Conservation (phyloP, 768 basidiomycete species). For the Boletus fagicola region DNA sequence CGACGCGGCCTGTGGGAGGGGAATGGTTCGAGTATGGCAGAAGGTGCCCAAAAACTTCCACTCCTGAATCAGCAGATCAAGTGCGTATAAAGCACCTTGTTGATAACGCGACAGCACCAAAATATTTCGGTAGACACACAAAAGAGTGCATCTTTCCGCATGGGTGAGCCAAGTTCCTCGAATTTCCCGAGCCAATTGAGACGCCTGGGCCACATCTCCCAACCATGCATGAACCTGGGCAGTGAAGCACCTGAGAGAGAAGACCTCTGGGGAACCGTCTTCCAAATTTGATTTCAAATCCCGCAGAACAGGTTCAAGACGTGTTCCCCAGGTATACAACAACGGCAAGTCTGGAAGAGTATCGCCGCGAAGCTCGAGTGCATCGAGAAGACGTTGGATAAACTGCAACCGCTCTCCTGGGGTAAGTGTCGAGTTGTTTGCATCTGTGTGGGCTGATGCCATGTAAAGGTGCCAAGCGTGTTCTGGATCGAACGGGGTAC, state of each 20-base stretch:
- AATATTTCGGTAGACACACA: constrained; percentile 38
- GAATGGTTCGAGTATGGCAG: constrained; percentile 7
- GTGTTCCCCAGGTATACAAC: constrained; percentile 37
- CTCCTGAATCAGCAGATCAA: constrained; percentile 42
- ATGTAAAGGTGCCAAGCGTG: constrained; percentile 42
- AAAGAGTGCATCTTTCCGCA: constrained; percentile 22
- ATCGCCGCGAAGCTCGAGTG: constrained; percentile 16
- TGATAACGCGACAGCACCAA: constrained; percentile 36
- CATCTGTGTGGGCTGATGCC: constrained; percentile 4
- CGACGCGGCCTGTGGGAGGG: constrained; percentile 16
- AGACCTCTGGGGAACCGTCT: constrained; percentile 17
- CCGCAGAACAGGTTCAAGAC: constrained; percentile 36
- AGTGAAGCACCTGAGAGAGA: constrained; percentile 29
- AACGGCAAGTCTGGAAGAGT: constrained; percentile 17
- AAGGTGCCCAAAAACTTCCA: constrained; percentile 35
- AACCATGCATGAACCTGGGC: constrained; percentile 37
- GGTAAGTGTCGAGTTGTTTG: constrained; percentile 18
- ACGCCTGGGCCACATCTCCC: constrained; percentile 38
- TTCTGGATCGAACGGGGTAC: constrained; percentile 34
- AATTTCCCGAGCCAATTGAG: constrained; percentile 27
- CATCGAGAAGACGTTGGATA: constrained; percentile 23
- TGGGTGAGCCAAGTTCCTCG: constrained; percentile 18
- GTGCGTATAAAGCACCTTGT: constrained; percentile 31
- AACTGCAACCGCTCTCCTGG: constrained; percentile 27
- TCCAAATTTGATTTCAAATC: constrained; percentile 25